Percentiles rank a stretch among this genome's conserved stretches.
Conservation (phyloP, 2,329 filamentous ascomycete genomes). For the Pseudonectria buxi region DNA sequence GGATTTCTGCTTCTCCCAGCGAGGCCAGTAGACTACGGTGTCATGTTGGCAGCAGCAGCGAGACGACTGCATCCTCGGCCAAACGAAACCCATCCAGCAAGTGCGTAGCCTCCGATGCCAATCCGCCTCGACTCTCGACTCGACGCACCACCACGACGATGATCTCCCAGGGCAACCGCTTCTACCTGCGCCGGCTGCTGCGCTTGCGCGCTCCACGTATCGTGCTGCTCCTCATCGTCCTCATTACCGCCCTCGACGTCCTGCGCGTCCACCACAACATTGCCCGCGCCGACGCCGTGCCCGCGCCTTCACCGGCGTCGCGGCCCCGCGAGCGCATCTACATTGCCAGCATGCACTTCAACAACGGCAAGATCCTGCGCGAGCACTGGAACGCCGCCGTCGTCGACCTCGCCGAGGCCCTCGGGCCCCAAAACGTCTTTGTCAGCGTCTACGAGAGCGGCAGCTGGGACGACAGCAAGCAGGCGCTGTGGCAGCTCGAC, state of each 20-base stretch:
- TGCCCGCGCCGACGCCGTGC: conserved; percentile 19
- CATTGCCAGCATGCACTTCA: conserved; percentile 65
- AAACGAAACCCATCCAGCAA: too few species aligned
- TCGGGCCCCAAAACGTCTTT: conserved; percentile 60
- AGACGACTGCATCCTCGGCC: too few species aligned
- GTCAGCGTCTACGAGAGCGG: conserved; percentile 64
- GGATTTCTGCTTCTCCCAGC: too few species aligned
- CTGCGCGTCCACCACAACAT: conserved; percentile 31
- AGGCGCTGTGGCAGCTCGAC: conserved; percentile 51
- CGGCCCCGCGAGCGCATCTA: conserved; percentile 44
- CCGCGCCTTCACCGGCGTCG: conserved; percentile 13
- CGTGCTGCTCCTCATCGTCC: conserved; percentile 26
- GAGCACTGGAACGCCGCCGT: conserved; percentile 58
- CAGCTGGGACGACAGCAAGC: conserved; percentile 62
- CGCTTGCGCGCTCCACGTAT: conserved; percentile 30
- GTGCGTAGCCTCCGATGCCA: too few species aligned
- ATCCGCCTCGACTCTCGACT: too few species aligned
- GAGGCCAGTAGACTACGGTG: too few species aligned
- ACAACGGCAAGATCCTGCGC: conserved; percentile 53
- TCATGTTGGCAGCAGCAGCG: too few species aligned
- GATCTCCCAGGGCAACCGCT: conserved; percentile 22
- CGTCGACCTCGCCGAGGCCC: conserved; percentile 44
- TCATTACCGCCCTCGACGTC: conserved; percentile 34
- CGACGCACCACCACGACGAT: conserved; percentile 23
- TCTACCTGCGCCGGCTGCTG: conserved; percentile 31